Evolutionary conservation across 2,329 filamentous ascomycete genomes (phyloP), one percentile per base, ranked within the genome.

Genomic region (Aspergillus neoniger): DNA sequence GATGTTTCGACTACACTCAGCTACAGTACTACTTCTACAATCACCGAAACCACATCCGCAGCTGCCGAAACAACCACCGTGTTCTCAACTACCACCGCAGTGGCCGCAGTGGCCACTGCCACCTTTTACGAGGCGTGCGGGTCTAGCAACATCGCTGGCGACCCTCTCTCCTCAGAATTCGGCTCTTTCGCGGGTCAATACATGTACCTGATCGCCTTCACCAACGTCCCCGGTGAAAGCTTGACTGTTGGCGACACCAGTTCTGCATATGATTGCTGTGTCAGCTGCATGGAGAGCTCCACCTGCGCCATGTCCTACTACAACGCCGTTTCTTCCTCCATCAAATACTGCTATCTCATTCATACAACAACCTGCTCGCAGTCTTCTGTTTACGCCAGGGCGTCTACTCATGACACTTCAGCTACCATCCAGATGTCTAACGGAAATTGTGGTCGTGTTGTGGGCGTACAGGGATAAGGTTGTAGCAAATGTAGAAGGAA

Each of bases 251-350:
- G 51, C 14, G 41, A 54, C 51, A 43, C 51, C 12, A 38, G 14
- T 2, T 54, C 51, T 19, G 51, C 51, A 17, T 54, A 54, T 8
- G 51, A 54, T 38, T 54, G 51, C 51, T 54, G 51, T 7, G 51
- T 54, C 38, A 54, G 51, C 51, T 54, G 51, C 23, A 39, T 41
- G 51, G 19, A 54, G 9, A 38, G n/a, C 51, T 17, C 4, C 21
- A 54, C 51, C 21, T 54, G 51, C 23, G 51, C 51, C 51, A 54
- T 54, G 51, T 54, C 51, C 14, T 54, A 54, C 23, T 54, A 30
- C 15, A 54, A 54, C n/a, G 36, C 38, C 2, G 2, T 54, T 19
- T n/a, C 51, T 7, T 54, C 51, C 4, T 41, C 51, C 5, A 21
- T 54, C 15, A 43, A 5, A 17, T 54, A 54, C 38, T 54, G 51